These are phyloP conservation scores for Lodderomyces theae DNA, from an alignment of 1,139 yeast species.

Conservation along the genomic window DNA sequence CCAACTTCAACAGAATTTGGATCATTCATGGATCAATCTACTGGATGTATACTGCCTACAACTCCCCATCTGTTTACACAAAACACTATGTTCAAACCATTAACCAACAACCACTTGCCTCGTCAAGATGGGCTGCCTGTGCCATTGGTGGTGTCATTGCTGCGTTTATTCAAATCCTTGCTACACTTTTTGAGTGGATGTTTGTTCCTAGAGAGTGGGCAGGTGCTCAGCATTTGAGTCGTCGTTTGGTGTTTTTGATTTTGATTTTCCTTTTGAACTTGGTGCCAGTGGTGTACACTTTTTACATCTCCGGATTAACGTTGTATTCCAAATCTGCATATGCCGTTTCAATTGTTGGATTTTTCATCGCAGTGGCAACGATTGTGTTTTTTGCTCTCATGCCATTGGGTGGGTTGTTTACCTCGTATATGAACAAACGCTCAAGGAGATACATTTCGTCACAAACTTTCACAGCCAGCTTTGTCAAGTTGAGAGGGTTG, in stretches of 20 bases:
- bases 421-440: conserved; percentile 84
- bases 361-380: conserved; percentile 84
- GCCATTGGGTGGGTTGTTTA: conserved; percentile 97
- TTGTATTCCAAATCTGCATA: conserved; percentile 72
- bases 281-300: conserved; percentile 84
- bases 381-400: conserved; percentile 82
- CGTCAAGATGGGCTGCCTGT: conserved; percentile 88
- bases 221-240: conserved; percentile 94
- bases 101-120: conserved; percentile 81
- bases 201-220: conserved; percentile 99
- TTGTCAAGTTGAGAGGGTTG: conserved; percentile 73
- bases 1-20: conserved; percentile 98
- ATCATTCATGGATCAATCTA: conserved; percentile 82
- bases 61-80: conserved; percentile 89
- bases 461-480: conserved; percentile 94
- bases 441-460: conserved; percentile 91
- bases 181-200: conserved; percentile 91
- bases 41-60: conserved; percentile 95
- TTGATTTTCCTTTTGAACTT: conserved; percentile 68
- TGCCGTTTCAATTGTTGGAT: conserved; percentile 82
- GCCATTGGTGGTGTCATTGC: conserved; percentile 95
- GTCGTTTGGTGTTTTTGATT: conserved; percentile 77
- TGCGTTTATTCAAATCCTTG: conserved; percentile 72
- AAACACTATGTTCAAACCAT: conserved; percentile 77
- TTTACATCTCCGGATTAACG: conserved; percentile 74